Conservation (phyloP, 768 basidiomycete genomes). For the Lentinula raphanica region DNA sequence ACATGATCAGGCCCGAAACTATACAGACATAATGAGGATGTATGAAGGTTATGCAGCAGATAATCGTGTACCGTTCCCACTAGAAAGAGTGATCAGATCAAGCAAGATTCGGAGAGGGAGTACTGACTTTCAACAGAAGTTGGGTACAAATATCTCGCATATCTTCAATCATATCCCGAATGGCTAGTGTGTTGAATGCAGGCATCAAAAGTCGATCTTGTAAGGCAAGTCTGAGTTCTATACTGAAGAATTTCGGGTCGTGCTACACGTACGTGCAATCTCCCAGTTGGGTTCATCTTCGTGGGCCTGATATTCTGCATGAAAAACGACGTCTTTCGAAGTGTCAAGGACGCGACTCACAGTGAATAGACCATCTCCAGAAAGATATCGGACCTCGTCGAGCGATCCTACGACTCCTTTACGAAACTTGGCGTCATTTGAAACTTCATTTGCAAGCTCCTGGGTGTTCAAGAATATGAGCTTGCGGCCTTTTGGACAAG, state of each 20-base stretch:
- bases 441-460: constrained; percentile 34
- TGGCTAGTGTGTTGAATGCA: constrained; percentile 33
- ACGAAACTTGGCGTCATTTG: constrained; percentile 36
- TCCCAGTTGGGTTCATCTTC: constrained; percentile 42
- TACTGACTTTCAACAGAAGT: constrained; percentile 30
- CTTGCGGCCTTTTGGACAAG: constrained; percentile 16
- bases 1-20: constrained; percentile 38
- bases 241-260: background rate
- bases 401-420: constrained; percentile 33
- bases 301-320: constrained; percentile 23
- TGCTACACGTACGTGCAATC: constrained; percentile 31
- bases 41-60: too few species aligned
- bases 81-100: background rate
- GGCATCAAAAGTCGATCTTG: constrained; percentile 29
- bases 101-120: background rate
- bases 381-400: constrained; percentile 27
- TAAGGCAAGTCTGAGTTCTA: background rate
- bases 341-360: constrained; percentile 14
- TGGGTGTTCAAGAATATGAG: constrained; percentile 28
- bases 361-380: constrained; percentile 38
- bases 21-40: background rate
- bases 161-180: constrained; percentile 42
- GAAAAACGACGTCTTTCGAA: constrained; percentile 2
- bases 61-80: constrained; percentile 31
- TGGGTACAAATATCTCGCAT: constrained; percentile 43